Percentiles rank a stretch among this genome's conserved stretches.
Conservation (phyloP, 257 asterid genomes). For the Cruciata laevipes region DNA sequence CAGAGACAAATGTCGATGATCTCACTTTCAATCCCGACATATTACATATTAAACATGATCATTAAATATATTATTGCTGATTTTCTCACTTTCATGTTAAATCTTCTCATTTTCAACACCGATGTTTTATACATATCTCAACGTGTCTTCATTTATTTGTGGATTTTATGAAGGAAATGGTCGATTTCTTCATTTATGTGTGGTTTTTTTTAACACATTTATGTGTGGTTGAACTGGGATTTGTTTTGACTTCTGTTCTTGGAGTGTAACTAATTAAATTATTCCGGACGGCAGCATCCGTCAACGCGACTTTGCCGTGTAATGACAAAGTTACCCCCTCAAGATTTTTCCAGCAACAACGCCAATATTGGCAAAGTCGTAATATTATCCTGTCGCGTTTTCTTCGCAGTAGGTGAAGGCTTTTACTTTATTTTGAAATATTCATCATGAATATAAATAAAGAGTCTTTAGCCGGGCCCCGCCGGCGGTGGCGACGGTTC, state of each 20-base stretch:
- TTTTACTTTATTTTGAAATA: neutral
- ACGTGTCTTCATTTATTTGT: too few species aligned
- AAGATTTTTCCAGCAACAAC: neutral
- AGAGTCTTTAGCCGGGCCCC: constrained; percentile 8
- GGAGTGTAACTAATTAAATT: neutral
- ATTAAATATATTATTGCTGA: too few species aligned
- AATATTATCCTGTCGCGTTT: neutral
- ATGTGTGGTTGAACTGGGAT: neutral
- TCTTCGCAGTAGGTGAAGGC: neutral
- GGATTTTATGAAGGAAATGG: too few species aligned
- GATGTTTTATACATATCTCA: too few species aligned
- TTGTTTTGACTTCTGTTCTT: constrained; percentile 1
- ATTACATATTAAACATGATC: too few species aligned
- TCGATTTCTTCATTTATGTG: too few species aligned
- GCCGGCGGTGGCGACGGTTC: neutral
- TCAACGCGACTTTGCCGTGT: constrained; percentile 15
- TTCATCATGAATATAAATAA: neutral
- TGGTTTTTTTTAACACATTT: too few species aligned
- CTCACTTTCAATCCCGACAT: too few species aligned
- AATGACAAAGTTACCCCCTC: constrained; percentile 22
- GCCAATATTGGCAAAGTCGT: neutral
- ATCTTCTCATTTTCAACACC: too few species aligned
- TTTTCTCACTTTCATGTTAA: too few species aligned
- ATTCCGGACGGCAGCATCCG: neutral
- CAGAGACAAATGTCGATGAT: too few species aligned